phyloP scores from a whole-genome alignment of 805 yeast species.

The Metschnikowia continentalis region DNA sequence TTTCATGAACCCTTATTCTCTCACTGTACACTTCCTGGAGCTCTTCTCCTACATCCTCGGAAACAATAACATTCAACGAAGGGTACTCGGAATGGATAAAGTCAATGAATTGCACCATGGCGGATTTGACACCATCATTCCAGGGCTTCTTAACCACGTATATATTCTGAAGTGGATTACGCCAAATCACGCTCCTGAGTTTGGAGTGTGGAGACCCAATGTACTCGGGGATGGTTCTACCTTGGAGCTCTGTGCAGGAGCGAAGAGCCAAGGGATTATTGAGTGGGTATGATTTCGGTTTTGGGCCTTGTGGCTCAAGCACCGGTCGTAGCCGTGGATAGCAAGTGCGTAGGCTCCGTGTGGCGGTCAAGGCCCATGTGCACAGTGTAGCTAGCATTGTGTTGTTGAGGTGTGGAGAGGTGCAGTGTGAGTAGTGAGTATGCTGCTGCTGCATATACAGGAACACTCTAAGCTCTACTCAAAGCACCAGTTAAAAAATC shows the following conservation, averaged over 20 bases:
- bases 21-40: constrained; percentile 22
- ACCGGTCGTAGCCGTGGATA: not conserved
- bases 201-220: constrained; percentile 55
- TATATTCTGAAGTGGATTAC: constrained; percentile 66
- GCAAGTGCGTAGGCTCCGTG: not conserved
- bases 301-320: not conserved
- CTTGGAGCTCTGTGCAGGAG: constrained; percentile 10
- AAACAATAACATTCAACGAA: constrained; percentile 70
- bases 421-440: not conserved
- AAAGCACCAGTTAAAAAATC: too few relatives aligned
- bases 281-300: not conserved
- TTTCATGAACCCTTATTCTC: not conserved
- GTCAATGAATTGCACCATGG: constrained; percentile 61
- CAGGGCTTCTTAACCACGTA: constrained; percentile 83
- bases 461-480: too few relatives aligned
- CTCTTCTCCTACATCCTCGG: constrained; percentile 71
- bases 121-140: constrained; percentile 58
- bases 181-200: constrained; percentile 65
- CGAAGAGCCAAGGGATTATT: constrained; percentile 4
- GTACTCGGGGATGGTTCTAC: constrained; percentile 44
- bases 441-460: too few relatives aligned
- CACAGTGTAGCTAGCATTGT: not conserved
- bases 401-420: not conserved
- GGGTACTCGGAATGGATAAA: constrained; percentile 63
- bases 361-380: not conserved